A percentile compares a stretch with the other conserved stretches of the same genome.
Conservation (phyloP, 2,329 filamentous ascomycete genomes). For the Claviceps sorghi region DNA sequence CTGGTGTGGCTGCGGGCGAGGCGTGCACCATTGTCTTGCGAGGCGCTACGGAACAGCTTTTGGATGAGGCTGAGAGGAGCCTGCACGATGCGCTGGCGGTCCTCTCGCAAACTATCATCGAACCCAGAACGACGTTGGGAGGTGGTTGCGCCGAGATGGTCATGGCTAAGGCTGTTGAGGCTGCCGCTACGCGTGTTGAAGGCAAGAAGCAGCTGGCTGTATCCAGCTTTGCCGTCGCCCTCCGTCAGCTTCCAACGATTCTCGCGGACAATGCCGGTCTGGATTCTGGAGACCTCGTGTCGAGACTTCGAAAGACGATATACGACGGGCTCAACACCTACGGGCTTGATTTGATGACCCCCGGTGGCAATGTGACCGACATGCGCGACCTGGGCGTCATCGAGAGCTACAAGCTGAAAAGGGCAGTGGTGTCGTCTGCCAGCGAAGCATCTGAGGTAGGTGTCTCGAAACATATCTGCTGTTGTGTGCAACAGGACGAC, state of each 20-base stretch:
- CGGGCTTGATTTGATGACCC: slow-evolving; percentile 75
- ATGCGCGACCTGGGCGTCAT: slow-evolving; percentile 94
- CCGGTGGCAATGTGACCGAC: slow-evolving; percentile 83
- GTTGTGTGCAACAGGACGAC: neutral
- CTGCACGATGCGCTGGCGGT: slow-evolving; percentile 93
- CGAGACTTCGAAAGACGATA: slow-evolving; percentile 79
- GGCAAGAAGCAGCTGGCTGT: slow-evolving; percentile 96
- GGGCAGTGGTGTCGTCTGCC: slow-evolving; percentile 90
- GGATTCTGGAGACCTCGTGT: slow-evolving; percentile 87
- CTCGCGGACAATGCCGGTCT: slow-evolving; percentile 94
- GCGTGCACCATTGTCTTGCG: slow-evolving; percentile 95
- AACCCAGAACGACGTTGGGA: slow-evolving; percentile 85
- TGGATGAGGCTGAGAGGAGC: slow-evolving; percentile 92
- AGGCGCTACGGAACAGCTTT: slow-evolving; percentile 88
- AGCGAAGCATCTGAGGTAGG: slow-evolving; percentile 91
- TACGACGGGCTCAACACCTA: slow-evolving; percentile 91
- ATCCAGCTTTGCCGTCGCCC: slow-evolving; percentile 71
- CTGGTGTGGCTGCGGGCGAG: slow-evolving; percentile 80
- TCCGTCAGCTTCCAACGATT: slow-evolving; percentile 90
- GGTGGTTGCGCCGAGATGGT: slow-evolving; percentile 97
- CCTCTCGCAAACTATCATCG: slow-evolving; percentile 87
- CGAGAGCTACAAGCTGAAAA: slow-evolving; percentile 97
- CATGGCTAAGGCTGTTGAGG: slow-evolving; percentile 96
- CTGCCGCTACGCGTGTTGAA: slow-evolving; percentile 80
- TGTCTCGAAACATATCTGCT: slow-evolving; percentile 4